Conservation (phyloP, 1,284 basidiomycete genomes). For the Naganishia sp. region DNA sequence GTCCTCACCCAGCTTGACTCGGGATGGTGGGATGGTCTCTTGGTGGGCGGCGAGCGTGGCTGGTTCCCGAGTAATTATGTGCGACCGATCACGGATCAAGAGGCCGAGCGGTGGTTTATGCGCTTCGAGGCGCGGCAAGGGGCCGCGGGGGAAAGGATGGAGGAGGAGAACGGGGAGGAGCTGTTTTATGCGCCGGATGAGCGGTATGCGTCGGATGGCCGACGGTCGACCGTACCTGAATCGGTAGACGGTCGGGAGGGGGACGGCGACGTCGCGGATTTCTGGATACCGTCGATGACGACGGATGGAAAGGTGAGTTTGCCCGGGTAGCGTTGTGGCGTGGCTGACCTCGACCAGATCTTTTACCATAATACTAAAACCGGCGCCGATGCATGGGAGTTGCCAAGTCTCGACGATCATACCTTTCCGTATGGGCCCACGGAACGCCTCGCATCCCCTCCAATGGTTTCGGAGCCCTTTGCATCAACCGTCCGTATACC, state of each 20-base stretch:
- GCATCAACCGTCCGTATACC: neutral
- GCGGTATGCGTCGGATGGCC: neutral
- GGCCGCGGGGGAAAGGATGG: slow-evolving; percentile 24
- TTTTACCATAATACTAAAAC: slow-evolving; percentile 92
- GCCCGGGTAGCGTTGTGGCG: neutral
- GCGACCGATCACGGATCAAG: slow-evolving; percentile 71
- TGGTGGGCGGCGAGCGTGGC: slow-evolving; percentile 76
- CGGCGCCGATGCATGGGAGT: slow-evolving; percentile 78
- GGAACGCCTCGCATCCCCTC: slow-evolving; percentile 4
- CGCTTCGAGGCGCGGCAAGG: slow-evolving; percentile 22
- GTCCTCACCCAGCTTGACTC: slow-evolving; percentile 86
- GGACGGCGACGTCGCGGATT: slow-evolving; percentile 46
- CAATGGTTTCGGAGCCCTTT: neutral
- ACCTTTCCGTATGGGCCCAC: slow-evolving; percentile 36
- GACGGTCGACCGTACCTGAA: too few relatives aligned
- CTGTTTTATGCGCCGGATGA: slow-evolving; percentile 7
- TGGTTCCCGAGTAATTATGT: slow-evolving; percentile 99
- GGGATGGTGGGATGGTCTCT: slow-evolving; percentile 98
- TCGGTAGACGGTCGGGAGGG: slow-evolving; percentile 6
- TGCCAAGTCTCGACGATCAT: slow-evolving; percentile 59
- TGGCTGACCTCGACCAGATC: slow-evolving; percentile 61
- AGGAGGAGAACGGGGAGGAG: slow-evolving; percentile 26
- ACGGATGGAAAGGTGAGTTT: slow-evolving; percentile 53
- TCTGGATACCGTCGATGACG: slow-evolving; percentile 55
- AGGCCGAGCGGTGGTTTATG: slow-evolving; percentile 66